Evolutionary conservation across 306 rosid species (phyloP).

Genomic region (Pterocarpus santalinus): DNA sequence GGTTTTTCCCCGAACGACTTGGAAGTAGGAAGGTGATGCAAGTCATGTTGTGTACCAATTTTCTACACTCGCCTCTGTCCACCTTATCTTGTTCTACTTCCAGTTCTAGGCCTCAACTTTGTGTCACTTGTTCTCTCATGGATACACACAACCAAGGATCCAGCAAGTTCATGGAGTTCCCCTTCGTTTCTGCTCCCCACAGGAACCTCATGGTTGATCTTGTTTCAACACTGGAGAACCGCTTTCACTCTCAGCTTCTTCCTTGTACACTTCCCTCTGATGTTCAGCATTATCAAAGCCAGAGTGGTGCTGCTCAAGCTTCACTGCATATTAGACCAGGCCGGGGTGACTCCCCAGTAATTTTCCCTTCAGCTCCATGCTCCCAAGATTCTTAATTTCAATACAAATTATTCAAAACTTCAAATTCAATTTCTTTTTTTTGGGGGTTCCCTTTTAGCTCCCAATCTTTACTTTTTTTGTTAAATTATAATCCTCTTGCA

Average conservation of each 20-base stretch:
- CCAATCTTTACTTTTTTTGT: no score
- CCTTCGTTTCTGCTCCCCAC: constrained; percentile 71
- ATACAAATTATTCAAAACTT: not conserved
- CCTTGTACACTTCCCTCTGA: constrained; percentile 76
- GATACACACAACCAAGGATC: constrained; percentile 43
- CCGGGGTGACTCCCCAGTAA: constrained; percentile 60
- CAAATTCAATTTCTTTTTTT: not conserved
- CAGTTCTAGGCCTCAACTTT: constrained; percentile 37
- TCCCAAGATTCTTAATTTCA: constrained; percentile 9
- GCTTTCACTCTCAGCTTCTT: constrained; percentile 71
- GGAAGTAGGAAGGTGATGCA: constrained; percentile 39
- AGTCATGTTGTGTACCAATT: constrained; percentile 40
- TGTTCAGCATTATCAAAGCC: constrained; percentile 63
- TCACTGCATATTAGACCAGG: constrained; percentile 72
- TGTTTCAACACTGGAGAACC: constrained; percentile 63
- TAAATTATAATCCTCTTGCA: not conserved
- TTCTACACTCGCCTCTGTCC: constrained; percentile 35
- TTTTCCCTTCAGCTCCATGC: not conserved
- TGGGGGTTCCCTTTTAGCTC: not conserved
- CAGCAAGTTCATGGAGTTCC: constrained; percentile 70
- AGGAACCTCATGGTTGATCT: constrained; percentile 74
- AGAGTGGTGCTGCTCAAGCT: constrained; percentile 55
- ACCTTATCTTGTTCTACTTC: constrained; percentile 44
- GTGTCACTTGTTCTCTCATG: constrained; percentile 57
- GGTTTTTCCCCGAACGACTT: not conserved